Conservation (phyloP, 2,329 filamentous ascomycete genomes). For the Pseudopithomyces maydicus region DNA sequence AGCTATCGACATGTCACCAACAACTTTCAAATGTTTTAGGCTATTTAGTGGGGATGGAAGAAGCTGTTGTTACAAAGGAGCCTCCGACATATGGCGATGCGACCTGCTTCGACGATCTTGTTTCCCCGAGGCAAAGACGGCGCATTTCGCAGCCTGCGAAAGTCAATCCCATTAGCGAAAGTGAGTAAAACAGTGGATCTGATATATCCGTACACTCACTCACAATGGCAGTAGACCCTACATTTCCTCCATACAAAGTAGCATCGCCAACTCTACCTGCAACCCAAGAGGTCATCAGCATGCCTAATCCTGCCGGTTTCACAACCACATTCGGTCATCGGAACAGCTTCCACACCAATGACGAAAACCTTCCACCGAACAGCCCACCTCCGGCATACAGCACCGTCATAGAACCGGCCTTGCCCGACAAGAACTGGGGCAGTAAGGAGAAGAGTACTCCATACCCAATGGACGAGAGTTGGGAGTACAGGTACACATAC, state of each 20-base stretch:
- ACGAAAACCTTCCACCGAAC: not conserved
- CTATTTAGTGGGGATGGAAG: conserved; percentile 24
- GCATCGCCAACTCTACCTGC: no score
- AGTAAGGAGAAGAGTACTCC: not conserved
- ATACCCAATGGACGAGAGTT: not conserved
- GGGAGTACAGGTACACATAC: not conserved
- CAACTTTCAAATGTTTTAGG: conserved; percentile 28
- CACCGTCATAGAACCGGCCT: not conserved
- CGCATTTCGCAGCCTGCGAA: not conserved
- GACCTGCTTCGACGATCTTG: not conserved
- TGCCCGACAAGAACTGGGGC: not conserved
- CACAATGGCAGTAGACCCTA: not conserved
- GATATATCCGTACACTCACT: not conserved
- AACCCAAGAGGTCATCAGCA: not conserved
- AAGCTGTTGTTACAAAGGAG: not conserved
- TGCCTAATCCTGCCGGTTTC: not conserved
- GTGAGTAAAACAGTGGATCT: not conserved
- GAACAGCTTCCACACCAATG: not conserved
- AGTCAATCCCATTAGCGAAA: not conserved
- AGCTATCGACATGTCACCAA: conserved; percentile 29
- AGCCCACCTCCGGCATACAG: not conserved
- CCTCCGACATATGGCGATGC: not conserved
- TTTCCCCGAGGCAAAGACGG: not conserved
- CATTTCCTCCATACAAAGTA: not conserved
- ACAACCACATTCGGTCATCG: not conserved